These are phyloP conservation scores for Santalum album DNA, from an alignment of 164 flowering plant genomes.

Conservation along the genomic window DNA sequence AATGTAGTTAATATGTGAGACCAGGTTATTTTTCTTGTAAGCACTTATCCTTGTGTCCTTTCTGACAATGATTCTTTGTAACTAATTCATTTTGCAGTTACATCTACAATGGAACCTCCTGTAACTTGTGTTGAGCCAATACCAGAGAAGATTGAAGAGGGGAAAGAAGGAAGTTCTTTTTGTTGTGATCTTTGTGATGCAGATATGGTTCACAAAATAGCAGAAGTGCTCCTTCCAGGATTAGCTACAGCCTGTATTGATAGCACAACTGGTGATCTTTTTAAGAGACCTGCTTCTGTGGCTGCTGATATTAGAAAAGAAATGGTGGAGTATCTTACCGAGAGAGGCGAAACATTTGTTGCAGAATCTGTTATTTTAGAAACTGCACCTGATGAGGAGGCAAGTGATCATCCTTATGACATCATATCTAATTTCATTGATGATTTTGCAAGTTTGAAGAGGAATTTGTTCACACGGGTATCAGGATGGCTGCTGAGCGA, in stretches of 20 bases:
- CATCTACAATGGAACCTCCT: conserved; percentile 17
- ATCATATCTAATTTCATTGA: conserved; percentile 61
- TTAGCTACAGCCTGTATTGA: conserved; percentile 60
- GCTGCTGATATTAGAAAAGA: conserved; percentile 72
- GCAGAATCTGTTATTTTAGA: conserved; percentile 59
- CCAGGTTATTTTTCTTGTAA: too few relatives aligned
- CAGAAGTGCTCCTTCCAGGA: conserved; percentile 48
- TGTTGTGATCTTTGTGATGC: conserved; percentile 43
- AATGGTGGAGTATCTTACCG: conserved; percentile 59
- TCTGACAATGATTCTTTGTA: background rate
- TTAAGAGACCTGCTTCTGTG: conserved; percentile 47
- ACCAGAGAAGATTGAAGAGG: conserved; percentile 37
- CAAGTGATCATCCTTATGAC: conserved; percentile 55
- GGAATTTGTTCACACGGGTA: conserved; percentile 60
- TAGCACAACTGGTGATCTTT: conserved; percentile 50
- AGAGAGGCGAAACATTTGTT: conserved; percentile 58
- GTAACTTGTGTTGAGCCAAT: conserved; percentile 13
- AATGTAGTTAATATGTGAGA: too few relatives aligned
- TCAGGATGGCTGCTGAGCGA: conserved; percentile 87
- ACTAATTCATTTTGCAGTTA: background rate
- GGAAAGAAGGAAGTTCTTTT: conserved; percentile 22
- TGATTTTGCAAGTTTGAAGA: conserved; percentile 56
- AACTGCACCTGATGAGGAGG: conserved; percentile 30
- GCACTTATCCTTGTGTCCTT: background rate
- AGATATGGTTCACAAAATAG: conserved; percentile 48